Percentiles rank a stretch among this genome's conserved stretches.
Conservation (phyloP, 2,329 filamentous ascomycete genomes). For the Torrubiella hemipterigena region DNA sequence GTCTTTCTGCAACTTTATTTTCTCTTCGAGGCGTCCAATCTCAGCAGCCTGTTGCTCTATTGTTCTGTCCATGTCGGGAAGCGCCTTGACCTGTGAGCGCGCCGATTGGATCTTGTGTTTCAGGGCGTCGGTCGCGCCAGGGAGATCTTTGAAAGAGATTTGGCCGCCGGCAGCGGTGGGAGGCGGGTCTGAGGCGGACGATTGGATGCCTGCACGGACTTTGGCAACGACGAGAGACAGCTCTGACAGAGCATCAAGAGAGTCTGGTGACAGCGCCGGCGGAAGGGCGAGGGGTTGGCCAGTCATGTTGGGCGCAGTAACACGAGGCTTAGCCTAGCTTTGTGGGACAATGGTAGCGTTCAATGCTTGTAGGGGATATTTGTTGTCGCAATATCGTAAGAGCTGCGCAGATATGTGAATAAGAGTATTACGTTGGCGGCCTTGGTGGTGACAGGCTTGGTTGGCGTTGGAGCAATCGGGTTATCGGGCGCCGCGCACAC, state of each 20-base stretch:
- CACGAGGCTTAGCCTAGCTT: too few species aligned
- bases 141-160: slow-evolving; percentile 59
- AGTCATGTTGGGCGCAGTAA: too few species aligned
- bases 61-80: slow-evolving; percentile 59
- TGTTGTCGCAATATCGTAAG: too few species aligned
- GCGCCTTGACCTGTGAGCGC: slow-evolving; percentile 46
- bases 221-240: slow-evolving; percentile 68
- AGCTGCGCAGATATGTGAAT: too few species aligned
- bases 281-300: slow-evolving; percentile 38
- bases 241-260: slow-evolving; percentile 76
- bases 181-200: slow-evolving; percentile 22
- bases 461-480: too few species aligned
- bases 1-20: slow-evolving; percentile 49
- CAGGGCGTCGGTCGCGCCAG: slow-evolving; percentile 63
- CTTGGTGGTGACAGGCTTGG: too few species aligned
- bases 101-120: slow-evolving; percentile 78
- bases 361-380: too few species aligned
- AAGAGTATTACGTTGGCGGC: too few species aligned
- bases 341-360: too few species aligned
- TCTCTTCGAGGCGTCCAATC: slow-evolving; percentile 52
- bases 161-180: slow-evolving; percentile 18
- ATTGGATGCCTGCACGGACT: slow-evolving; percentile 43
- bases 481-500: too few species aligned
- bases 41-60: slow-evolving; percentile 60
- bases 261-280: slow-evolving; percentile 62